Conservation (phyloP, 2,329 filamentous ascomycete species). For the Beauveria varroae region DNA sequence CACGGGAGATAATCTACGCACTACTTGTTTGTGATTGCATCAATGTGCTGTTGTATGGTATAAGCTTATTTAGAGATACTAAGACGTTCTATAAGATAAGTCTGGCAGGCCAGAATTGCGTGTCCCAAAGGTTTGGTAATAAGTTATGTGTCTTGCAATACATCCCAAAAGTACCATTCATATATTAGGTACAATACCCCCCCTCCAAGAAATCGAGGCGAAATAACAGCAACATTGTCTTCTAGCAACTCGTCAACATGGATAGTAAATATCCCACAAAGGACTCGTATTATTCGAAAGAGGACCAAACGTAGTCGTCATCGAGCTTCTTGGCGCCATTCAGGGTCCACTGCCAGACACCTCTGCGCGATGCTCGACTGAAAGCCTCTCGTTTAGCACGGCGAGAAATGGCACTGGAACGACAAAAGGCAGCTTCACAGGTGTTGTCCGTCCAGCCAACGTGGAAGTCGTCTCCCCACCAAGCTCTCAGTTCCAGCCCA, state of each 20-base stretch:
- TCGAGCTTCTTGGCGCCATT: slow-evolving; percentile 25
- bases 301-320: slow-evolving; percentile 21
- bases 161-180: background rate
- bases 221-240: slow-evolving; percentile 10
- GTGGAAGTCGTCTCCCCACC: slow-evolving; percentile 35
- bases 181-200: slow-evolving; percentile 8
- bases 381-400: slow-evolving; percentile 26
- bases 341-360: slow-evolving; percentile 28
- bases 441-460: slow-evolving; percentile 35
- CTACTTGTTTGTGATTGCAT: background rate
- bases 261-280: slow-evolving; percentile 4
- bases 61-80: background rate
- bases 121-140: background rate
- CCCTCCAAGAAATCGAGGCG: slow-evolving; percentile 11
- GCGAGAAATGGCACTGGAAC: slow-evolving; percentile 19
- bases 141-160: background rate
- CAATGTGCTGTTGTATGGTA: background rate
- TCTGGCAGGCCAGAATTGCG: background rate
- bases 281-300: slow-evolving; percentile 7
- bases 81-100: background rate
- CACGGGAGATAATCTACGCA: background rate
- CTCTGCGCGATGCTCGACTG: slow-evolving; percentile 22
- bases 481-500: slow-evolving; percentile 28
- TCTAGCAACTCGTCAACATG: slow-evolving; percentile 9
- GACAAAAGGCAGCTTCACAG: slow-evolving; percentile 31